Conservation (phyloP, 306 rosid species). For the Cicer bijugum region DNA sequence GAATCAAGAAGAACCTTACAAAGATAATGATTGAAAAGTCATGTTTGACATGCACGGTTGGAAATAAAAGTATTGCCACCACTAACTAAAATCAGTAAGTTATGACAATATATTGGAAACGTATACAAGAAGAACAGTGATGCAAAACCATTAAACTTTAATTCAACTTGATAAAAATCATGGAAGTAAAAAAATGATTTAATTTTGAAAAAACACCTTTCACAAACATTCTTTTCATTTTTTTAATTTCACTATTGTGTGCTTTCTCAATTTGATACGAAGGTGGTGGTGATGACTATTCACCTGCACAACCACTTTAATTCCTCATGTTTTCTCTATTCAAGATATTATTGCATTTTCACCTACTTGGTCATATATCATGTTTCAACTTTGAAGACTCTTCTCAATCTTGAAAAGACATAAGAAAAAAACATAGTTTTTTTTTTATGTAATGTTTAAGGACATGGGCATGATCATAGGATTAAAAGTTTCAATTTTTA, state of each 20-base stretch:
- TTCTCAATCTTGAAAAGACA: neutral
- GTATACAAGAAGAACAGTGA: no score
- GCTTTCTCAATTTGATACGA: neutral
- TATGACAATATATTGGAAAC: no score
- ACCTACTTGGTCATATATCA: neutral
- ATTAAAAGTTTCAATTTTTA: slow-evolving; percentile 8
- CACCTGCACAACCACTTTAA: neutral
- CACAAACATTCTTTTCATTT: neutral
- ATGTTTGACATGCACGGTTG: neutral
- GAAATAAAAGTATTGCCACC: slow-evolving; percentile 7
- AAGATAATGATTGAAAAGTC: neutral
- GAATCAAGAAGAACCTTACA: neutral
- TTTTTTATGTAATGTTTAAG: slow-evolving; percentile 21
- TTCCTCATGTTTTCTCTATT: neutral
- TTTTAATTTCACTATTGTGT: neutral
- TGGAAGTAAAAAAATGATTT: neutral
- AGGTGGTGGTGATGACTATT: neutral
- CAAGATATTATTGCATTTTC: neutral
- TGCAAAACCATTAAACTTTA: neutral
- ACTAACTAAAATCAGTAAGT: neutral
- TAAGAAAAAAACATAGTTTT: neutral
- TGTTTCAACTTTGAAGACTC: neutral
- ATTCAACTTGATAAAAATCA: neutral
- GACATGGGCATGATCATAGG: slow-evolving; percentile 34
- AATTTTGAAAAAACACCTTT: neutral